Evolutionary conservation across 129 eudicot genomes (phyloP), one percentile per base, ranked within the genome.

Genomic region (Flaveria linearis): DNA sequence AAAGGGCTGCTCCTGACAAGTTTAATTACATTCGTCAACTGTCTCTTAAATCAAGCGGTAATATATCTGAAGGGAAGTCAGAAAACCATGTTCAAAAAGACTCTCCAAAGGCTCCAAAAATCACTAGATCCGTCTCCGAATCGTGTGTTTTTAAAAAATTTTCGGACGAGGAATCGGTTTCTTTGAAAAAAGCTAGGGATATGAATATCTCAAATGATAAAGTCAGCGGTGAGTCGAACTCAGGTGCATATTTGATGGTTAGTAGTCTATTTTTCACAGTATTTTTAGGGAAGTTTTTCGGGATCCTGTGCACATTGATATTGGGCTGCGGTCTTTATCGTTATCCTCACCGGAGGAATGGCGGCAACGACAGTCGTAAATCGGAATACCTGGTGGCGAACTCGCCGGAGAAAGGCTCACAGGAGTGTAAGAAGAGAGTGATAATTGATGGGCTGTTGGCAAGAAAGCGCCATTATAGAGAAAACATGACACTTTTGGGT

Each of bases 391-490:
- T 33, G 26, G 56, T 30, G 70, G 45, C 3, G 13, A 26, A 58
- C 61, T 76, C 51, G 72, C 78, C 84, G 84, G 82, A 64, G 52
- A 79, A 56, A n/a, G 82, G 80, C 14, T 76, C 67, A 17, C 33
- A 62, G 69, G 78, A 72, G 46, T 79, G 53, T 60, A 80, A 62
- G 53, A 85, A 79, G 74, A 82, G 83, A 72, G 76, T 82, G 13
- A 76, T 82, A 67, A 80, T 82, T 76, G 81, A 80, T 61, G 86
- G 82, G 47, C 63, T 82, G 68, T 61, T 85, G 58, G 72, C 79
- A 72, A 85, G 89, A 82, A 85, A 85, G 63, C 69, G 65, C 74
- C 76, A 71, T 41, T 60, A 58, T 41, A 71, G 75, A 71, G 72
- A 85, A 39, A 64, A 78, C 78, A 42, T 66, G 61, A 51, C 60